Percentiles rank a stretch among this genome's conserved stretches.
phyloP scores from a whole-genome alignment of 768 basidiomycete genomes.

The Rhizopogon vinicolor region DNA sequence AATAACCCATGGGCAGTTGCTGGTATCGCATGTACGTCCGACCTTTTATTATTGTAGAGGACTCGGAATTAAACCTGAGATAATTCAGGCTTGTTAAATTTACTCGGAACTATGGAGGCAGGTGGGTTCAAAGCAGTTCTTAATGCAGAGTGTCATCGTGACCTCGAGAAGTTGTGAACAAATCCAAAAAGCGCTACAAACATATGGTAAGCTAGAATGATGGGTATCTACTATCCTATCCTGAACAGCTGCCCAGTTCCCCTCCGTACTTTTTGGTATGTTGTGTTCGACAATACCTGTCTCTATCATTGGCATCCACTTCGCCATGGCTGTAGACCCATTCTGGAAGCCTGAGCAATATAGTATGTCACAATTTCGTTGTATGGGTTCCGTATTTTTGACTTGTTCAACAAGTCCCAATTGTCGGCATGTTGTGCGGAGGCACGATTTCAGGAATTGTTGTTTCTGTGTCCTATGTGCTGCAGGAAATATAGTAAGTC shows the following conservation, averaged over 20 bases:
- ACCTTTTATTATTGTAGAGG: not conserved
- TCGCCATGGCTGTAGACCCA: slow-evolving; percentile 69
- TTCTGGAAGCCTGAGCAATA: slow-evolving; percentile 86
- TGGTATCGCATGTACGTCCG: slow-evolving; percentile 61
- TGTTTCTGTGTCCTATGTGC: slow-evolving; percentile 62
- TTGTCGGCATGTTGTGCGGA: slow-evolving; percentile 85
- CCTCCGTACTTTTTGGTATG: slow-evolving; percentile 62
- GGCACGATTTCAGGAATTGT: slow-evolving; percentile 74
- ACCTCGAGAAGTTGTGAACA: slow-evolving; percentile 59
- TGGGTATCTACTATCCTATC: not conserved
- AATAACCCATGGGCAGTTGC: slow-evolving; percentile 72
- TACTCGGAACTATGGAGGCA: slow-evolving; percentile 74
- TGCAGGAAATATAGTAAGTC: slow-evolving; percentile 71
- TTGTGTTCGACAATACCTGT: slow-evolving; percentile 75
- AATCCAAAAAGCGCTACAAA: slow-evolving; percentile 64
- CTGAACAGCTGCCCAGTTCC: slow-evolving; percentile 40
- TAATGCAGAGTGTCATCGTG: not conserved
- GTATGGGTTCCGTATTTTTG: not conserved
- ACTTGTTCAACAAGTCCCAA: slow-evolving; percentile 50
- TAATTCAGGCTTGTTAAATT: slow-evolving; percentile 58
- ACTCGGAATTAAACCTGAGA: not conserved
- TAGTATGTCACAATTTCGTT: slow-evolving; percentile 37
- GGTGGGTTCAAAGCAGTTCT: slow-evolving; percentile 38
- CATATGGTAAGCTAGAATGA: slow-evolving; percentile 55
- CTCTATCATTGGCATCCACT: slow-evolving; percentile 69